Evolutionary conservation across 345 rosid species (phyloP).

Genomic region (Limnanthes douglasii): DNA sequence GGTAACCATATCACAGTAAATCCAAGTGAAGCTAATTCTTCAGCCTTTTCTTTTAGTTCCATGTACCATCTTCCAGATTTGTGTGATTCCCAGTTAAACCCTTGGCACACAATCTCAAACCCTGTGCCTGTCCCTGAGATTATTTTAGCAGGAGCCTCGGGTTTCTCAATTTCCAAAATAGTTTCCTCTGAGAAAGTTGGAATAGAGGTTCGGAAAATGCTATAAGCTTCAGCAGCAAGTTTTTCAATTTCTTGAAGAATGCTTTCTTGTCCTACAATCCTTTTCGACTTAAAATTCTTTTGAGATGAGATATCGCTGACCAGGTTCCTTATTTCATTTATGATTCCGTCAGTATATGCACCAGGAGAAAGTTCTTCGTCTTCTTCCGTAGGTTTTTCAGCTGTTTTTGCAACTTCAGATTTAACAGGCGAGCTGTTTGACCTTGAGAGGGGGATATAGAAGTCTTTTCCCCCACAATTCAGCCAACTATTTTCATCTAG

Average conservation of each 20-base stretch:
- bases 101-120: constrained; percentile 82
- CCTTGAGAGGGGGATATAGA: constrained; percentile 50
- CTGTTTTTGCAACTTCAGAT: constrained; percentile 16
- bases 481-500: constrained; percentile 55
- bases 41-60: constrained; percentile 65
- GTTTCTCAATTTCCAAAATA: constrained; percentile 21
- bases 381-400: constrained; percentile 19
- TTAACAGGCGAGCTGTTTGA: constrained; percentile 22
- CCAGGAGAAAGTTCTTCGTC: constrained; percentile 24
- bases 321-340: constrained; percentile 68
- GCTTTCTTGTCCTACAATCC: constrained; percentile 63
- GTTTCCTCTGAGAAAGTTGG: constrained; percentile 47
- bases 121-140: constrained; percentile 77
- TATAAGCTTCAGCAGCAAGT: constrained; percentile 96
- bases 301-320: constrained; percentile 50
- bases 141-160: constrained; percentile 30
- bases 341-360: constrained; percentile 43
- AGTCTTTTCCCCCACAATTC: constrained; percentile 54
- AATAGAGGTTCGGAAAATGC: constrained; percentile 66
- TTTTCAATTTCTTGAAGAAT: constrained; percentile 93
- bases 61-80: constrained; percentile 76
- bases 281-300: constrained; percentile 32
- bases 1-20: constrained; percentile 90
- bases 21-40: constrained; percentile 61
- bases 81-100: constrained; percentile 96